A percentile compares a stretch with the other conserved stretches of the same genome.
phyloP scores from a whole-genome alignment of 257 asterid genomes.

The Echium plantagineum region DNA sequence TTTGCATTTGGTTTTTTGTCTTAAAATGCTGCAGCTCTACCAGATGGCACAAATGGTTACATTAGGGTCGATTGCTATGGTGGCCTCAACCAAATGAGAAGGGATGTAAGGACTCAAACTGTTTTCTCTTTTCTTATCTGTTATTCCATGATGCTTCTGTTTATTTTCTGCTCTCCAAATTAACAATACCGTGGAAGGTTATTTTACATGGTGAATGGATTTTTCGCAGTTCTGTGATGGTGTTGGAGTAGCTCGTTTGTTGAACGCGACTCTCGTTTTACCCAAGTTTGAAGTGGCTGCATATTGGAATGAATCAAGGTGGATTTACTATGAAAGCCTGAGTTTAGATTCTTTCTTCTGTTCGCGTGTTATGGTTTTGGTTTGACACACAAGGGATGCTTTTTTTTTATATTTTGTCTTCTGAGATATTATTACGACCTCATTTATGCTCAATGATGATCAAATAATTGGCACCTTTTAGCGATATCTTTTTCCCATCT shows the following conservation, averaged over 20 bases:
- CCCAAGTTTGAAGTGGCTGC: slow-evolving; percentile 97
- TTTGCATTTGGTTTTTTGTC: slow-evolving; percentile 85
- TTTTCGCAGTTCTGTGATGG: slow-evolving; percentile 87
- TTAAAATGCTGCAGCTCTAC: slow-evolving; percentile 96
- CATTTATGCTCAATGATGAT: background rate
- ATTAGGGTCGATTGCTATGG: slow-evolving; percentile 97
- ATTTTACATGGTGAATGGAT: slow-evolving; percentile 27
- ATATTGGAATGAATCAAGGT: slow-evolving; percentile 98
- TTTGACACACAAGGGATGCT: background rate
- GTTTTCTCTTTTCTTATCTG: slow-evolving; percentile 1
- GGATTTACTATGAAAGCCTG: background rate
- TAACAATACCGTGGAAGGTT: background rate
- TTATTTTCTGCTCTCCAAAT: background rate
- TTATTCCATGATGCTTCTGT: background rate
- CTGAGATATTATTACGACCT: slow-evolving; percentile 11
- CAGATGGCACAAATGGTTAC: slow-evolving; percentile 72
- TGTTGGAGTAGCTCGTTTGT: slow-evolving; percentile 88
- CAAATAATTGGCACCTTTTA: slow-evolving; percentile 55
- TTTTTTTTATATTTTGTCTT: background rate
- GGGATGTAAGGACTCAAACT: slow-evolving; percentile 66
- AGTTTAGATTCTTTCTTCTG: background rate
- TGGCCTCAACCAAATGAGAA: slow-evolving; percentile 99
- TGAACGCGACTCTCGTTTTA: slow-evolving; percentile 89
- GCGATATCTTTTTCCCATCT: slow-evolving; percentile 27
- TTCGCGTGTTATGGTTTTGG: background rate